phyloP scores from a whole-genome alignment of 495 filamentous ascomycete genomes.

The Podospora pseudoanserina region DNA sequence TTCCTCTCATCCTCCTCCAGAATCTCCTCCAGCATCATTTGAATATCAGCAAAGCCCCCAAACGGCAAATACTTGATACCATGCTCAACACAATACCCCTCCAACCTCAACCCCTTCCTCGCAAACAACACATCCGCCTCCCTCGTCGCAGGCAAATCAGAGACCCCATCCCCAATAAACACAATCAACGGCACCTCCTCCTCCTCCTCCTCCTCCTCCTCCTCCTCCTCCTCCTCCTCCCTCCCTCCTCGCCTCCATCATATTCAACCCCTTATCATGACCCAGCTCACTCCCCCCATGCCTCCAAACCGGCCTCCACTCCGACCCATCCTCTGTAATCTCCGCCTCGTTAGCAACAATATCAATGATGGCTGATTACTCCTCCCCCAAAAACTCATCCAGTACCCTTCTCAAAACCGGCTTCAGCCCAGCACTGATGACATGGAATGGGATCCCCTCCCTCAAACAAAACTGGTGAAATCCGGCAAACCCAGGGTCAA shows the following conservation, averaged over 20 bases:
- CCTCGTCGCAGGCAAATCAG: constrained; percentile 67
- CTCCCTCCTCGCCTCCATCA: constrained; percentile 44
- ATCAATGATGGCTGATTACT: constrained; percentile 51
- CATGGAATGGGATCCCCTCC: constrained; percentile 66
- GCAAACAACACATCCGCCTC: constrained; percentile 78
- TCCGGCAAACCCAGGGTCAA: constrained; percentile 61
- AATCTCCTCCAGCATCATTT: constrained; percentile 59
- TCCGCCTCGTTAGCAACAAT: constrained; percentile 69
- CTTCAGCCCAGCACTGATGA: constrained; percentile 70
- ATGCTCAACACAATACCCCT: constrained; percentile 67
- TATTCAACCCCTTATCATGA: constrained; percentile 66
- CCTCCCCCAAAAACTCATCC: constrained; percentile 61
- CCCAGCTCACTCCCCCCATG: constrained; percentile 60
- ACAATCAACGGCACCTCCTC: constrained; percentile 59
- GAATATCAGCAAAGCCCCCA: constrained; percentile 66
- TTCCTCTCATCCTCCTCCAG: constrained; percentile 58
- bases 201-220: constrained; percentile 57
- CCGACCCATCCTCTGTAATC: constrained; percentile 54
- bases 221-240: constrained; percentile 59
- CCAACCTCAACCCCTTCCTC: constrained; percentile 61
- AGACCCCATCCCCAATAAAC: constrained; percentile 77
- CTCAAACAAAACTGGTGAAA: constrained; percentile 65
- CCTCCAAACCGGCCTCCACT: constrained; percentile 69
- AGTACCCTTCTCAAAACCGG: constrained; percentile 61
- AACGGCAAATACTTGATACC: constrained; percentile 61